Evolutionary conservation across 1,284 basidiomycete species (phyloP), one percentile per base, ranked within the genome.

Genomic region (Pascua sp.): DNA sequence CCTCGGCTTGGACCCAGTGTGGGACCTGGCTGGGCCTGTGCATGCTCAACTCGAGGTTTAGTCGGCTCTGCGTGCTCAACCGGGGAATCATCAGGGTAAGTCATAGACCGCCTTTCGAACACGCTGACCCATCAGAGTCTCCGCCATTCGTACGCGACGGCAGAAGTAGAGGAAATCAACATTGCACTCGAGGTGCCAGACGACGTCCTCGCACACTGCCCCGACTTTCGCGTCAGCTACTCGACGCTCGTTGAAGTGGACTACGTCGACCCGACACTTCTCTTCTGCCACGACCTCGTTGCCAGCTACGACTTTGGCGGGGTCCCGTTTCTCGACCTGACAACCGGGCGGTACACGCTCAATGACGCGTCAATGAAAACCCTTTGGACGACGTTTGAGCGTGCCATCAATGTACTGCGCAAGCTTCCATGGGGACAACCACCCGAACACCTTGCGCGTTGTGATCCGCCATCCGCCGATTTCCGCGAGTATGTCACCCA

Each of bases 61-160:
- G 47, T 12, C 52, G 52, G 41, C 41, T 53, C 2, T 53, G 52
- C 16, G 17, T 53, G 17, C 46, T 53, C 2, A 47, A 53, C 7
- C 41, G 48, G 42, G 42, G 15, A 9, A 43, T 15, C 17, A n/a
- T 43, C 42, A 43, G 15, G 24, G 24, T 7, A 32, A 32, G 24
- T 32, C 24, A 32, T 32, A 32, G 24, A 32, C 24, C 7, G 24
- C 24, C 3, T 32, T 32, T 32, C 24, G 24, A 32, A 32, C 24
- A 32, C 24, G 7, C 24, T 32, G 24, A 32, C 24, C 24, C 24
- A 3, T 7, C 44, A 45, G 44, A 12, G 5, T 45, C 17, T 18
- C 24, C 13, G 32, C 13, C 24, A 13, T 13, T 18, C n/a, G 13
- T 36, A n/a, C 46, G 36, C 32, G 1, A 47, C 32, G 12, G 8